Conservation (phyloP, 2,329 filamentous ascomycete genomes). For the Pyrenophora seminiperda region DNA sequence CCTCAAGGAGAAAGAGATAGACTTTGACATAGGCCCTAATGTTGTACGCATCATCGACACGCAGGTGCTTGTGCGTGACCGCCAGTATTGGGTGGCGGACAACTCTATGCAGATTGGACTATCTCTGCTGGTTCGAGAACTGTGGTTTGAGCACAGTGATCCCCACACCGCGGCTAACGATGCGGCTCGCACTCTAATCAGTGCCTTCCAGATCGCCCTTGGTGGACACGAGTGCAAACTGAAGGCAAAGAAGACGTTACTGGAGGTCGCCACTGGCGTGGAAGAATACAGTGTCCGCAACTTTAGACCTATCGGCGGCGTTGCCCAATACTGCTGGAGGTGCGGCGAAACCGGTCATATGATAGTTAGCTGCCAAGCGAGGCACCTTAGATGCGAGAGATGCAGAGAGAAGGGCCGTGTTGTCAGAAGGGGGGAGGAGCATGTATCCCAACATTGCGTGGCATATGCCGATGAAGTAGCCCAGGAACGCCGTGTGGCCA, state of each 20-base stretch:
- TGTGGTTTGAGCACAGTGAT: constrained; percentile 24
- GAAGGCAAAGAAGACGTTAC: background rate
- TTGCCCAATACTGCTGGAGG: constrained; percentile 15
- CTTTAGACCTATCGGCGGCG: constrained; percentile 13
- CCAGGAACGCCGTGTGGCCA: background rate
- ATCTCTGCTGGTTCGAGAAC: constrained; percentile 3
- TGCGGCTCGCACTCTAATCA: constrained; percentile 29
- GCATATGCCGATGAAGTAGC: constrained; percentile 1
- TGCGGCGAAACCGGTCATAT: constrained; percentile 13
- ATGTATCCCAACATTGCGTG: constrained; percentile 14
- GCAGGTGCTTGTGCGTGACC: constrained; percentile 24
- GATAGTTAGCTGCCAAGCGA: constrained; percentile 8
- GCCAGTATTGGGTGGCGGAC: background rate
- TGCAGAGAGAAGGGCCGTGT: constrained; percentile 4
- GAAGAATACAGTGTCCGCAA: constrained; percentile 13
- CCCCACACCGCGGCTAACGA: constrained; percentile 33
- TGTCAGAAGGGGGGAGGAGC: constrained; percentile 1
- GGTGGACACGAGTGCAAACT: background rate
- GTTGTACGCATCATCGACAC: constrained; percentile 33
- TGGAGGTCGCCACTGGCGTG: constrained; percentile 8
- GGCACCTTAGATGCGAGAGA: constrained; percentile 9
- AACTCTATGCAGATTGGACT: constrained; percentile 22
- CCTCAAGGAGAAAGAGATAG: constrained; percentile 14
- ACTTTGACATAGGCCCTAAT: constrained; percentile 10
- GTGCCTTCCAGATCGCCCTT: constrained; percentile 25